Conservation (phyloP, 371 early-diverging fungal genomes). For the Zopfochytrium polystomum region DNA sequence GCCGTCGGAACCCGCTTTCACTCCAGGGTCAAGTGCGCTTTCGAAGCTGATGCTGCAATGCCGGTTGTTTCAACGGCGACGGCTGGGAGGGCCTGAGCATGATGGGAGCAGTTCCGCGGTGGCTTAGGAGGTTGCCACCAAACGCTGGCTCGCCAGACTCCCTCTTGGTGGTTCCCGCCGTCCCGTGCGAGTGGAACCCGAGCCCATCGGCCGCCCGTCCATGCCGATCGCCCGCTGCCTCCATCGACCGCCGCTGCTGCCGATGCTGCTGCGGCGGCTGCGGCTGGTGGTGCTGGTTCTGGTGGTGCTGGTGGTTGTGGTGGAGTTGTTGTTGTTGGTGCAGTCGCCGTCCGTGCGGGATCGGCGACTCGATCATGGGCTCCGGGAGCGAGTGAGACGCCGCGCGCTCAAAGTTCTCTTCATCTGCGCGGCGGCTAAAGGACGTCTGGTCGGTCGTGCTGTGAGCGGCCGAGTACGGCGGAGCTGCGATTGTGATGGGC, state of each 20-base stretch:
- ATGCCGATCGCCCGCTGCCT: not conserved
- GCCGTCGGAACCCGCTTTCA: too few relatives aligned
- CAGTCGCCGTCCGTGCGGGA: not conserved
- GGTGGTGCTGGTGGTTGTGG: not conserved
- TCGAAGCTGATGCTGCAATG: too few relatives aligned
- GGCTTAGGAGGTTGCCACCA: not conserved
- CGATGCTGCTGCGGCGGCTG: not conserved
- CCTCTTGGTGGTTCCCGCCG: too few relatives aligned
- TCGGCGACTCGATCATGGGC: too few relatives aligned
- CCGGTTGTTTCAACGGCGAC: too few relatives aligned
- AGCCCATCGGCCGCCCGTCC: too few relatives aligned
- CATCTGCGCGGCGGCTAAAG: not conserved
- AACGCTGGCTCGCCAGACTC: slow-evolving; percentile 5
- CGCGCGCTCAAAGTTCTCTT: too few relatives aligned
- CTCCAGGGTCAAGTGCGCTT: too few relatives aligned
- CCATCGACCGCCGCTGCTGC: not conserved
- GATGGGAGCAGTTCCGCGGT: not conserved
- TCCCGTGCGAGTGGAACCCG: too few relatives aligned
- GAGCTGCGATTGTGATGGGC: not conserved
- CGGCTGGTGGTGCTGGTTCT: not conserved
- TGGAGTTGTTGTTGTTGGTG: slow-evolving; percentile 3
- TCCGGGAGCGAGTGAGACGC: too few relatives aligned
- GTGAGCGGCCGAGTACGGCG: not conserved
- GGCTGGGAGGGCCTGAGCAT: not conserved
- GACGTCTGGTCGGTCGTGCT: not conserved